These are phyloP conservation scores for Kitagawia praeruptora DNA, from an alignment of 129 eudicot species.

Conservation along the genomic window DNA sequence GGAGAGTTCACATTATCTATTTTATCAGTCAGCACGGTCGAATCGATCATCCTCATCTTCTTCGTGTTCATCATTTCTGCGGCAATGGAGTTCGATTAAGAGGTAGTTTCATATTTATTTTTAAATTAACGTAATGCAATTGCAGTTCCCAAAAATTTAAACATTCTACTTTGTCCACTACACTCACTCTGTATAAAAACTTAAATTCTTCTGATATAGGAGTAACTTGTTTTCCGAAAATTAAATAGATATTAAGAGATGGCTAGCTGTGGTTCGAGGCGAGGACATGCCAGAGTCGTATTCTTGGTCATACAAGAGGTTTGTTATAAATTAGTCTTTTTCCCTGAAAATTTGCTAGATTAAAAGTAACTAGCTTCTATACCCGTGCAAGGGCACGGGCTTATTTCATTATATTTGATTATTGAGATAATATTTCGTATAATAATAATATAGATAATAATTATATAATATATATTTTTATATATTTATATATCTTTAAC, in stretches of 20 bases:
- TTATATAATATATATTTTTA: no score
- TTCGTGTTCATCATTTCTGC: conserved; percentile 40
- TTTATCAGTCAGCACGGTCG: conserved; percentile 36
- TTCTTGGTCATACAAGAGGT: conserved; percentile 92
- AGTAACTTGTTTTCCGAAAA: neutral
- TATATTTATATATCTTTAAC: no score
- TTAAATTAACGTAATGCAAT: neutral
- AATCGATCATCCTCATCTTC: conserved; percentile 46
- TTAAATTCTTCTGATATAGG: neutral
- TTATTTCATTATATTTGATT: no score
- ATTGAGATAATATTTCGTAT: no score
- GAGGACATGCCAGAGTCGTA: conserved; percentile 53
- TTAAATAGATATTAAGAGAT: conserved; percentile 39
- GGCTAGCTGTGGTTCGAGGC: conserved; percentile 66
- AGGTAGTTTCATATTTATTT: conserved; percentile 8
- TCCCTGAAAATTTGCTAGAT: no score
- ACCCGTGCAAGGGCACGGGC: no score
- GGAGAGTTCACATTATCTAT: conserved; percentile 39
- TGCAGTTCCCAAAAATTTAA: neutral
- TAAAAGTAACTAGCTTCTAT: no score
- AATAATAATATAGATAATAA: no score
- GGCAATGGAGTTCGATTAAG: conserved; percentile 35
- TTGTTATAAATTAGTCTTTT: neutral
- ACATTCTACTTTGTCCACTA: neutral
- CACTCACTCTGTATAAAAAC: neutral